Percentiles rank a stretch among this genome's conserved stretches.
Conservation (phyloP, 805 yeast species). For the Torulaspora delbrueckii region DNA sequence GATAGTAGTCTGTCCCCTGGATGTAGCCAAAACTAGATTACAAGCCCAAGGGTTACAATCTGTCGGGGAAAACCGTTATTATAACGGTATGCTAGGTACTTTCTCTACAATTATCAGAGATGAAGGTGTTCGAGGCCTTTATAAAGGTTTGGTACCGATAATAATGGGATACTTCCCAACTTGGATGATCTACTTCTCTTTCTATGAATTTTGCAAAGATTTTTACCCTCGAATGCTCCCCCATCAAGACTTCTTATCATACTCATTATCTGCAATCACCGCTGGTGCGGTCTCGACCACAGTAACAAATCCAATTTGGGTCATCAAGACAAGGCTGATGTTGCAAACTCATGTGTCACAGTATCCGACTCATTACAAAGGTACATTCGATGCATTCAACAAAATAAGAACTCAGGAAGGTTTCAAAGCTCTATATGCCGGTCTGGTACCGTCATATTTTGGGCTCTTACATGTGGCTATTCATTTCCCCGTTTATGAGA, state of each 20-base stretch:
- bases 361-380: constrained; percentile 42
- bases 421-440: constrained; percentile 73
- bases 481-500: constrained; percentile 91
- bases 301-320: constrained; percentile 95
- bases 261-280: constrained; percentile 60
- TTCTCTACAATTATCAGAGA: constrained; percentile 60
- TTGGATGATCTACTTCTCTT: constrained; percentile 93
- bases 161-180: constrained; percentile 92
- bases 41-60: constrained; percentile 78
- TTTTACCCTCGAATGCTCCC: constrained; percentile 43
- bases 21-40: constrained; percentile 88
- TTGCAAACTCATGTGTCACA: constrained; percentile 49
- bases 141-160: constrained; percentile 89
- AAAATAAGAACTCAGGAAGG: constrained; percentile 83
- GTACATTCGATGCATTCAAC: constrained; percentile 77
- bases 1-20: constrained; percentile 86
- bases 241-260: constrained; percentile 36
- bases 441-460: constrained; percentile 82
- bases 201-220: constrained; percentile 74
- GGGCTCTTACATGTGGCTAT: constrained; percentile 93
- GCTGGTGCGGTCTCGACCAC: constrained; percentile 88
- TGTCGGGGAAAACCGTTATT: constrained; percentile 35
- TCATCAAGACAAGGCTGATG: constrained; percentile 92
- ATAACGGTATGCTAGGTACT: constrained; percentile 60
- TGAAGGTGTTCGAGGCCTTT: constrained; percentile 80